A percentile compares a stretch with the other conserved stretches of the same genome.
phyloP scores from a whole-genome alignment of 495 filamentous ascomycete species.

The Xylaria cubensis region DNA sequence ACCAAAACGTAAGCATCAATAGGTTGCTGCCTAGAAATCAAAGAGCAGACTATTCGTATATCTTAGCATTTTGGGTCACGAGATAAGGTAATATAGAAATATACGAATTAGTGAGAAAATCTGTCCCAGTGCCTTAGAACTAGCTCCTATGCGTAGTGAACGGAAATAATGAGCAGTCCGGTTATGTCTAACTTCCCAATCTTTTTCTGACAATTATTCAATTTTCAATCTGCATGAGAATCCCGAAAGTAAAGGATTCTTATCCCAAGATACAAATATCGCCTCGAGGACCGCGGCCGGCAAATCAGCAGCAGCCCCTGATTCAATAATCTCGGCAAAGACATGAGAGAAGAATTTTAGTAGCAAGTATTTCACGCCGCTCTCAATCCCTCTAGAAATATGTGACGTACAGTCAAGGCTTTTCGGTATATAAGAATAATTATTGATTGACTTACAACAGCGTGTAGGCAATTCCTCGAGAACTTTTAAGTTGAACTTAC shows the following conservation, averaged over 20 bases:
- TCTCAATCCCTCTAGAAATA: slow-evolving; percentile 44
- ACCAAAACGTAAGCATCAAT: too few relatives aligned
- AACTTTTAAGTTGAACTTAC: slow-evolving; percentile 32
- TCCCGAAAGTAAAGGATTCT: slow-evolving; percentile 37
- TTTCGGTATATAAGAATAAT: slow-evolving; percentile 34
- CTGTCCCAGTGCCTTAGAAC: too few relatives aligned
- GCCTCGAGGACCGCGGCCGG: slow-evolving; percentile 24
- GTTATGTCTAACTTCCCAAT: slow-evolving; percentile 41
- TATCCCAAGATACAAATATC: slow-evolving; percentile 32
- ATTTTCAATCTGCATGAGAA: slow-evolving; percentile 35
- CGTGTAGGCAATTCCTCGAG: slow-evolving; percentile 47
- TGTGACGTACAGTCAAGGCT: slow-evolving; percentile 27
- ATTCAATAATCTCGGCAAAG: slow-evolving; percentile 27
- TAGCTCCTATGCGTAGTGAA: too few relatives aligned
- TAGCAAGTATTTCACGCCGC: slow-evolving; percentile 38
- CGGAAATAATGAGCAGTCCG: slow-evolving; percentile 40
- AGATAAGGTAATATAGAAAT: too few relatives aligned
- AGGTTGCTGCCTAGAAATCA: too few relatives aligned
- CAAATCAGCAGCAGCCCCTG: not conserved
- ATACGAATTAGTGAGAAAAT: too few relatives aligned
- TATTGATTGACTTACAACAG: slow-evolving; percentile 41
- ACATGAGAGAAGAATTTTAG: slow-evolving; percentile 36
- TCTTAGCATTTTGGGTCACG: too few relatives aligned
- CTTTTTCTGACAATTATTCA: slow-evolving; percentile 29
- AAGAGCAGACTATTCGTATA: too few relatives aligned